These are phyloP conservation scores for Colletotrichum cuscutae DNA, from an alignment of 2,329 filamentous ascomycete genomes.

Conservation along the genomic window DNA sequence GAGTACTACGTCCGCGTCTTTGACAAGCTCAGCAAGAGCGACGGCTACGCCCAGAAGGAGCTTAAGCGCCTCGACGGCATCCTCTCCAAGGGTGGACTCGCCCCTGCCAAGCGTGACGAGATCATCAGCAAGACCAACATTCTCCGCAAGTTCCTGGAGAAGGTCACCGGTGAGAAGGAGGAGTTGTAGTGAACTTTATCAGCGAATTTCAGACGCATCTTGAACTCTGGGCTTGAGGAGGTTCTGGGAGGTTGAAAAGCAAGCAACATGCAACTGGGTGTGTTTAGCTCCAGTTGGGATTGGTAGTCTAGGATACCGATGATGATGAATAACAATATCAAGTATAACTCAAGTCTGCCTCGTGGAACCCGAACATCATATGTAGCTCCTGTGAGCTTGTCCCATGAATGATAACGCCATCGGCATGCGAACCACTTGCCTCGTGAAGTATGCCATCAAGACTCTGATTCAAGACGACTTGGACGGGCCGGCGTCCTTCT, in stretches of 20 bases:
- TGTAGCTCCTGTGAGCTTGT: slow-evolving; percentile 7
- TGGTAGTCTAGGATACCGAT: slow-evolving; percentile 26
- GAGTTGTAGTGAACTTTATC: slow-evolving; percentile 66
- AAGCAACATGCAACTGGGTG: slow-evolving; percentile 21
- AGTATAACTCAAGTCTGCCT: slow-evolving; percentile 9
- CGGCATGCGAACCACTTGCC: not conserved
- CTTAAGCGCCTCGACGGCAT: slow-evolving; percentile 81
- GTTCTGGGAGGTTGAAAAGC: slow-evolving; percentile 1
- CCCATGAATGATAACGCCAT: slow-evolving; percentile 16
- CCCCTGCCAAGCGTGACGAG: slow-evolving; percentile 88
- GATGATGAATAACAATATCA: slow-evolving; percentile 19
- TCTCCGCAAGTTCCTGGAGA: slow-evolving; percentile 78
- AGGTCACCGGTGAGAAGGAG: slow-evolving; percentile 67
- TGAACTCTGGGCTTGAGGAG: not conserved
- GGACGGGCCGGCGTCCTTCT: slow-evolving; percentile 50
- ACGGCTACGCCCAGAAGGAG: slow-evolving; percentile 87
- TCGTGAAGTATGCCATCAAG: not conserved
- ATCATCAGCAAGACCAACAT: slow-evolving; percentile 89
- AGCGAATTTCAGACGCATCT: slow-evolving; percentile 1
- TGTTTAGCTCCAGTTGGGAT: slow-evolving; percentile 20
- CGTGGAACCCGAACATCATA: not conserved
- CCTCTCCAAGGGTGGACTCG: slow-evolving; percentile 86
- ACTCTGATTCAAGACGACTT: slow-evolving; percentile 44
- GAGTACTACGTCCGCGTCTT: slow-evolving; percentile 95
- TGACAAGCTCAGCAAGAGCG: slow-evolving; percentile 82